phyloP scores from a whole-genome alignment of 805 yeast genomes.

The Candida gorgasii region DNA sequence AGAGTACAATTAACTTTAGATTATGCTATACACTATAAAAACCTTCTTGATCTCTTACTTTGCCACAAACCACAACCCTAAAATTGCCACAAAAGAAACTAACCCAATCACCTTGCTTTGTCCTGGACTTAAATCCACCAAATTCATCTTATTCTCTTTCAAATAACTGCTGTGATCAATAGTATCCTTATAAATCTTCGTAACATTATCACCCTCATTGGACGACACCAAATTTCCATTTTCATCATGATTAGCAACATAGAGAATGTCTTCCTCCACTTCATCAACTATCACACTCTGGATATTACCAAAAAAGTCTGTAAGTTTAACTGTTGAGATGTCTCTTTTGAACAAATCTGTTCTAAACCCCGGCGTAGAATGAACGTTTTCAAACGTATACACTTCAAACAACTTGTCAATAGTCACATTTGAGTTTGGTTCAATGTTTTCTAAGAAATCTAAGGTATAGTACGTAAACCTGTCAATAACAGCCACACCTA shows the following conservation, averaged over 20 bases:
- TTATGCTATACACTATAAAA: not conserved
- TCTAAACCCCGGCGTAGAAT: constrained; percentile 91
- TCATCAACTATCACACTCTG: constrained; percentile 71
- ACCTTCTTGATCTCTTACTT: constrained; percentile 7
- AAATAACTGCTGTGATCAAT: constrained; percentile 11
- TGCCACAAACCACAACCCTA: constrained; percentile 26
- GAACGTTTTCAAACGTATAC: constrained; percentile 82
- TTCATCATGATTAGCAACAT: constrained; percentile 33
- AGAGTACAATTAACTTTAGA: not conserved
- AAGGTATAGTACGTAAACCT: constrained; percentile 90
- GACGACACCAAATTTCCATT: constrained; percentile 17
- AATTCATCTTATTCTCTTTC: constrained; percentile 13
- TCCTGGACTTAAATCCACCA: constrained; percentile 15
- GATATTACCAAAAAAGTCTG: constrained; percentile 93
- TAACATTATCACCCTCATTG: not conserved
- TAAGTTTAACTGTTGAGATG: constrained; percentile 66
- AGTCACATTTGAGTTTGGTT: constrained; percentile 71
- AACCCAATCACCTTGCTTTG: constrained; percentile 19
- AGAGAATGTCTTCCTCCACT: constrained; percentile 48
- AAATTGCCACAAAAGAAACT: constrained; percentile 18
- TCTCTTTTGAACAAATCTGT: constrained; percentile 74
- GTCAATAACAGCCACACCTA: constrained; percentile 97
- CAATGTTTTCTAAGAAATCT: constrained; percentile 81
- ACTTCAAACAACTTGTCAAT: constrained; percentile 82
- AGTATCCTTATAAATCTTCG: constrained; percentile 1